Evolutionary conservation across 768 basidiomycete genomes (phyloP).

Genomic region (Tylopilus balloui): DNA sequence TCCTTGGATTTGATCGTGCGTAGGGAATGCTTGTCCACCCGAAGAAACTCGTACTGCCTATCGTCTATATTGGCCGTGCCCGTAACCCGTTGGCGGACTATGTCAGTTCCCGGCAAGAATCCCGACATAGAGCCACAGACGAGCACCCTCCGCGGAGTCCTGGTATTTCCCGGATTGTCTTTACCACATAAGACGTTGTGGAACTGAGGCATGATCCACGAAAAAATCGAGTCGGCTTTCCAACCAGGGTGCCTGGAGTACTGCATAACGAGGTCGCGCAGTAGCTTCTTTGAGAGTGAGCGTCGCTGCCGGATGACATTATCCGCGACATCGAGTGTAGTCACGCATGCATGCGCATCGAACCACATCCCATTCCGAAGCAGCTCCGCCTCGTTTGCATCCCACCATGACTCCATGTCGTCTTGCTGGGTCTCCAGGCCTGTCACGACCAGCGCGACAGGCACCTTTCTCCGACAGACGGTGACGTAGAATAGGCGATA

Average conservation of each 20-base stretch:
- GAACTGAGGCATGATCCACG: background rate
- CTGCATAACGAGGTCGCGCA: background rate
- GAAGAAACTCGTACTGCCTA: background rate
- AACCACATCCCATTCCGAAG: constrained; percentile 27
- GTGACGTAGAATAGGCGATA: background rate
- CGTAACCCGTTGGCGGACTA: background rate
- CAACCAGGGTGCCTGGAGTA: background rate
- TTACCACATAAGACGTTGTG: background rate
- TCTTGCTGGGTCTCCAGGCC: constrained; percentile 24
- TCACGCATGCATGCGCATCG: constrained; percentile 14
- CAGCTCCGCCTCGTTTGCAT: constrained; percentile 25
- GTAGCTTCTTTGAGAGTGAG: background rate
- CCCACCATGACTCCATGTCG: constrained; percentile 28
- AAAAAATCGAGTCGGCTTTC: background rate
- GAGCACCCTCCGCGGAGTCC: constrained; percentile 1
- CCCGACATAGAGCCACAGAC: background rate
- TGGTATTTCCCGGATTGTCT: background rate
- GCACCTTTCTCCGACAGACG: background rate
- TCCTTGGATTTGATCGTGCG: too few relatives aligned
- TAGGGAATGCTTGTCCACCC: background rate
- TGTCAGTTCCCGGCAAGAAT: background rate
- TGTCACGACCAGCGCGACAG: background rate
- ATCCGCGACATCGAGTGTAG: constrained; percentile 4
- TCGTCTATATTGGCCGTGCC: background rate
- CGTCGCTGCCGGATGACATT: background rate